Evolutionary conservation across 1,284 basidiomycete species (phyloP), one percentile per base, ranked within the genome.

Genomic region (Trichosporon sp.): DNA sequence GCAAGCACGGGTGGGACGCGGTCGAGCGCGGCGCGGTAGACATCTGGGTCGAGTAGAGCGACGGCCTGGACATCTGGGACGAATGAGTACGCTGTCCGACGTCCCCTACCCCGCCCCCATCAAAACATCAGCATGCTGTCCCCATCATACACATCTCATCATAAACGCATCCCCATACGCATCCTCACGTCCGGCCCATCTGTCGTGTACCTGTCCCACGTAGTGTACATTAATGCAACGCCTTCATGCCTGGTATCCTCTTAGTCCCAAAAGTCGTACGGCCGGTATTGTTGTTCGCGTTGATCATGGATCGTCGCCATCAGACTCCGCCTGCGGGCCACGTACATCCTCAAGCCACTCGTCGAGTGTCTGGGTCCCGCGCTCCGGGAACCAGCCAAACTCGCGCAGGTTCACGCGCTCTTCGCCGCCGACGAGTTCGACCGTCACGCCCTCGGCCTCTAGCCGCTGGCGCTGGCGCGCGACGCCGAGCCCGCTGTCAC

Each of bases 361-460:
- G 35, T 73, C 72, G 21, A 73, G 65, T 11, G 68, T 68, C 65
- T n/a, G 44, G 3, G 70, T 51, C 11, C 66, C 65, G 9, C 68
- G 64, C 13, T 83, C 82, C 1, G 89, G 89, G 71, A 89, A 90
- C 89, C 89, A 90, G 5, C 89, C 89, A 73, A 81, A 89, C 31
- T 70, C 73, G 12, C 77, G 77, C 35, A 89, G 73, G 74, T 86
- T 83, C 13, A 90, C 86, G 60, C 84, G 83, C 62, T 88, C 81
- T 29, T 86, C 87, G 0, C 81, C 81, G 0, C 74, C 65, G 7
- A 82, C 73, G 6, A 77, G 77, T 29, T 77, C 83, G 5, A 92
- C 90, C 65, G 89, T 87, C 15, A 92, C 87, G 6, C 89, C 90
- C 77, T 92, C 91, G 0, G 87, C 88, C 70, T 88, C 86, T 13